Conservation (phyloP, 1,284 basidiomycete genomes). For the Cerioporus squamosus region DNA sequence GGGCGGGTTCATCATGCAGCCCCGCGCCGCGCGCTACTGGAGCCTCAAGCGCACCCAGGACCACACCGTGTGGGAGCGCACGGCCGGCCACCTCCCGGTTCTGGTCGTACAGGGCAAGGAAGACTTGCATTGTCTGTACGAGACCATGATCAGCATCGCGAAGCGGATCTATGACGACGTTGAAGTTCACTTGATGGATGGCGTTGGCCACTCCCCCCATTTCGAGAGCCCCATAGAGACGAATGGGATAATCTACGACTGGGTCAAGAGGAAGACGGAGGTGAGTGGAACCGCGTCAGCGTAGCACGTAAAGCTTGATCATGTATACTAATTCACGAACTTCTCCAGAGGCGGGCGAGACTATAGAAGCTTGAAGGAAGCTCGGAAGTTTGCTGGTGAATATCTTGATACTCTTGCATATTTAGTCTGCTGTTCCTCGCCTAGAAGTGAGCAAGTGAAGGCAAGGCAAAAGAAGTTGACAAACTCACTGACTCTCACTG, state of each 20-base stretch:
- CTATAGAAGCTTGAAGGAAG: background rate
- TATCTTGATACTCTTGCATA: no score
- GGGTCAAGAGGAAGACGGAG: slow-evolving; percentile 2
- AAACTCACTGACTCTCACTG: no score
- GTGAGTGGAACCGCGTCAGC: background rate
- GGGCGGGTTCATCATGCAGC: slow-evolving; percentile 39
- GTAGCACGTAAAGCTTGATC: no score
- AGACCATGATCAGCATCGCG: slow-evolving; percentile 33
- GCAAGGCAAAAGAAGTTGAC: no score
- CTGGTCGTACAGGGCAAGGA: slow-evolving; percentile 39
- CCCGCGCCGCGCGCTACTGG: slow-evolving; percentile 34
- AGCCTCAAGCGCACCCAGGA: slow-evolving; percentile 39
- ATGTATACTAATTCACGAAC: no score
- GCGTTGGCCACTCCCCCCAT: slow-evolving; percentile 39
- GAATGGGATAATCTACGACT: slow-evolving; percentile 10
- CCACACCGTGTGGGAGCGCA: slow-evolving; percentile 33
- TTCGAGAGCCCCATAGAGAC: slow-evolving; percentile 27
- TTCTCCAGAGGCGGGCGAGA: background rate
- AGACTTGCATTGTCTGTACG: slow-evolving; percentile 35
- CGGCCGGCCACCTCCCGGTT: slow-evolving; percentile 35
- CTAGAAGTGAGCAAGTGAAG: no score
- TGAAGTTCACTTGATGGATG: slow-evolving; percentile 34
- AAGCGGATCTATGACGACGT: slow-evolving; percentile 35
- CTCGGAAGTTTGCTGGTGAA: no score
- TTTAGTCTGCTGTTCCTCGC: no score